Base-by-base conservation (phyloP, 768 basidiomycete species). In the Mycena metata region DNA sequence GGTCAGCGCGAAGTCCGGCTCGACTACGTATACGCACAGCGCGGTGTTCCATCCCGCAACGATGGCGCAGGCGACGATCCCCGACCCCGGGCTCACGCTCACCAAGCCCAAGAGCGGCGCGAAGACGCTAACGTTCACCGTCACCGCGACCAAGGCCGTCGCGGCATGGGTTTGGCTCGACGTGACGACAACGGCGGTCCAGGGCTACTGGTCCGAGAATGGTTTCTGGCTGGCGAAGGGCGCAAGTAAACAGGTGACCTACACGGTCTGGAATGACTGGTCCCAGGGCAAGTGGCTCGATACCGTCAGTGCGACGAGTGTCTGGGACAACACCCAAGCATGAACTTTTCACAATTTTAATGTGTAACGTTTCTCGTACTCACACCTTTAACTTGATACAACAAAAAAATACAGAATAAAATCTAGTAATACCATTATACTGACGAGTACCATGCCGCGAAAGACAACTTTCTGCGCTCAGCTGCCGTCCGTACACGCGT, bases 381-480 rank as follows among this genome's bases (percentile, higher is more conserved):
- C 30, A 30, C 30, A 30, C 30, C 30, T 30, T 30, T 30, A 30
- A 30, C 30, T 30, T 6, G 30, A 30, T 30, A 30, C 30, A 30
- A 39, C 39, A 39, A 39, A 9, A n/a, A 39, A 11, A 11, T 39
- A 39, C 39, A 39, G 39, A 39, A 39, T 39, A 39, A 39, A 39
- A 39, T 39, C 39, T 39, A 39, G 2, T 39, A 39, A 39, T 39
- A 39, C 2, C 10, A 39, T 39, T 39, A 10, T 39, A 17, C 35
- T 61, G 47, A 60, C n/a, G 61, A 52, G 35, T 49, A 59, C 12
- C 61, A 49, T 17, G 51, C 60, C 57, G 39, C 64, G 17, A 69
- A 11, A 33, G 46, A 50, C 26, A 60, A 35, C 79, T 74, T 68
- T 79, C 81, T 66, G 68, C 55, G 75, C 84, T 73, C 56, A 56